phyloP scores from a whole-genome alignment of 164 flowering plant genomes.

The Macadamia tetraphylla region DNA sequence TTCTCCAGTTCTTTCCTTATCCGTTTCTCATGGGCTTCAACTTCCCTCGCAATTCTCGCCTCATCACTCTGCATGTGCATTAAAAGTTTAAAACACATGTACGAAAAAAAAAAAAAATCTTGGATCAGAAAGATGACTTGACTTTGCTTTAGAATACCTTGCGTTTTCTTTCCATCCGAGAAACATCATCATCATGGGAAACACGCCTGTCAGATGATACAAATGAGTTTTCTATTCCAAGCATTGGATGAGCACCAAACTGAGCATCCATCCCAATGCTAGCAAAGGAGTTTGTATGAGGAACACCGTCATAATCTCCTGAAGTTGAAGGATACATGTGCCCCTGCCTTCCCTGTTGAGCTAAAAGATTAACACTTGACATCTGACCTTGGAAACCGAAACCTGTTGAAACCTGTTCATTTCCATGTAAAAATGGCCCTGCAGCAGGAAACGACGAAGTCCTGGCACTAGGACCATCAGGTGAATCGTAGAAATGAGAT shows the following conservation, averaged over 20 bases:
- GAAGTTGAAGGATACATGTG: constrained; percentile 37
- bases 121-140: background rate
- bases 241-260: constrained; percentile 41
- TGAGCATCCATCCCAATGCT: constrained; percentile 37
- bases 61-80: constrained; percentile 59
- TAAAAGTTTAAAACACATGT: background rate
- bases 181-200: constrained; percentile 44
- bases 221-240: constrained; percentile 43
- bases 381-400: constrained; percentile 45
- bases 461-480: constrained; percentile 43
- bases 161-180: constrained; percentile 64
- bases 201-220: constrained; percentile 43
- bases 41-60: constrained; percentile 76
- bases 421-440: constrained; percentile 36
- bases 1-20: constrained; percentile 86
- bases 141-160: constrained; percentile 44
- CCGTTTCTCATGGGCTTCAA: constrained; percentile 85
- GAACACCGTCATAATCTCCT: constrained; percentile 41
- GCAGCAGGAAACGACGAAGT: constrained; percentile 37
- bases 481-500: constrained; percentile 44
- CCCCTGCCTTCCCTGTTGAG: constrained; percentile 55
- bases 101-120: background rate
- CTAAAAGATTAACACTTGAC: constrained; percentile 36
- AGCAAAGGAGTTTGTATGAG: constrained; percentile 35
- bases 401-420: constrained; percentile 41